Evolutionary conservation across 306 rosid genomes (phyloP), one percentile per base, ranked within the genome.

Genomic region (Betula pendula): DNA sequence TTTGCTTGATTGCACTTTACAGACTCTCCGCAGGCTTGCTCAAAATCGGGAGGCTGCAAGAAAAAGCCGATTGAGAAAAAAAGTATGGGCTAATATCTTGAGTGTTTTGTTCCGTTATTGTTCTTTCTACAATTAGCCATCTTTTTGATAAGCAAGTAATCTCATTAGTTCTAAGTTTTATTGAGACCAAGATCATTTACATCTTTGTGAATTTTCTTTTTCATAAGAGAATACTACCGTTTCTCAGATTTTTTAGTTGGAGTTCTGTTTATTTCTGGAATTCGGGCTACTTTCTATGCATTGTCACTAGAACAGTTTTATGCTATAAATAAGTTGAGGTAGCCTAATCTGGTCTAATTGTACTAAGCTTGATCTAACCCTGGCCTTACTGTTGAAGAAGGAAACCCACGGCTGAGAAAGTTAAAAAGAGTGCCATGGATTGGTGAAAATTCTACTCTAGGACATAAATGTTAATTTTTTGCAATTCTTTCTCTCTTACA

Each of bases 11-110:
- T 81, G 19, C 27, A 14, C 66, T 49, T 80, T 86, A 87, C 87
- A 95, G 99, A 89, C 88, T 77, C 97, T 90, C 47, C 96, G 99
- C 9, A 85, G 99, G 89, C 96, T 95, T 35, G 97, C 99, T 76
- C 99, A 95, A 77, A 95, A 95, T 87, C 95, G 99, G 29, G 99
- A 95, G 88, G 99, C 99, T 19, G 99, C 99, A 5, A 88, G 99
- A 68, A 95, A 95, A 89, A 95, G 99, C 74, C 91, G 99, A 42
- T 74, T 95, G 90, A 86, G 97, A 80, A 95, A 95, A 82, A 95
- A 95, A 81, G 99, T 95, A 88, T 38, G 48, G 85, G 52, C 40
- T 53, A 14, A 11, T 71, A 67, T 69, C 51, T 52, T 67, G 14
- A 24, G 44, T n/a, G 15, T 16, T 49, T 53, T 75, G 9, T 77